Conservation (phyloP, 495 filamentous ascomycete genomes). For the Penicillium arizonense region DNA sequence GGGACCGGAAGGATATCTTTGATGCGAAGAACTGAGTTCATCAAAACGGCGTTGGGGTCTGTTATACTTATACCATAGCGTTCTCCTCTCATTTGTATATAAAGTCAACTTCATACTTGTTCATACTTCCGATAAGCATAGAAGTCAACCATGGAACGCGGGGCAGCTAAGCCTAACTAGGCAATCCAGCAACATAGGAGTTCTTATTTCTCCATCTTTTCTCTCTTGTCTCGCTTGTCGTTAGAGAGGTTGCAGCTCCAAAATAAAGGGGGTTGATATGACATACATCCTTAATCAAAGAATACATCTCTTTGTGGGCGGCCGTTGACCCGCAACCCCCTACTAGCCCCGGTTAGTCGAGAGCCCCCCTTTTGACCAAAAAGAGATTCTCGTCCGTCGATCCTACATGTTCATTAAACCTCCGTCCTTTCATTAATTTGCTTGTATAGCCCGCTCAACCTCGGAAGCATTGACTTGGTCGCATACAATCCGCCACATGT, state of each 20-base stretch:
- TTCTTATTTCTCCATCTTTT: background rate
- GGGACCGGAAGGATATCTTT: conserved; percentile 78
- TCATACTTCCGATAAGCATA: background rate
- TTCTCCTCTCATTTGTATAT: background rate
- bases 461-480: no score
- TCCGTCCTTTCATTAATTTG: conserved; percentile 12
- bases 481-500: background rate
- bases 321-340: conserved; percentile 23
- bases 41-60: background rate
- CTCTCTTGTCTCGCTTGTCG: conserved; percentile 4
- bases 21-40: background rate
- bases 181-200: conserved; percentile 4
- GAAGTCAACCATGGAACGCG: conserved; percentile 8
- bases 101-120: background rate
- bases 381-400: conserved; percentile 30
- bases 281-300: no score
- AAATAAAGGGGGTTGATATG: no score
- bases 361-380: conserved; percentile 26
- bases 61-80: background rate
- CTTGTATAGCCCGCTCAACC: background rate
- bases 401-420: conserved; percentile 28
- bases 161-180: conserved; percentile 9
- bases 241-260: no score
- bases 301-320: background rate
- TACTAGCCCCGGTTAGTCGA: conserved; percentile 18